Conservation (phyloP, 2,329 filamentous ascomycete species). For the Xylaria sp. region DNA sequence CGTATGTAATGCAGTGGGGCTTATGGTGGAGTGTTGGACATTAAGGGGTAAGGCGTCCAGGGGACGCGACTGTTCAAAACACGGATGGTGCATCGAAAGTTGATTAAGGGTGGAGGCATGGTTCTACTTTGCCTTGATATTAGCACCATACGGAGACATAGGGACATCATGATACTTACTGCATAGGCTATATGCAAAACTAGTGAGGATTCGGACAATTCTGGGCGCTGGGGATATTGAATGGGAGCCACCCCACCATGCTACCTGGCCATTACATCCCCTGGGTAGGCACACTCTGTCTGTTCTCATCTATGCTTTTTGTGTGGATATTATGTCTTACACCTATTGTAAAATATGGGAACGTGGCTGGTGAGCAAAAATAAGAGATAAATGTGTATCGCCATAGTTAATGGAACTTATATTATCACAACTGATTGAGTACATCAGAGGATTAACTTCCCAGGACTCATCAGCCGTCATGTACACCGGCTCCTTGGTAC, state of each 20-base stretch:
- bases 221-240: not conserved
- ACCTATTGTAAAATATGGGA: slow-evolving; percentile 32
- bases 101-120: not conserved
- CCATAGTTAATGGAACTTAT: too few relatives aligned
- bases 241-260: not conserved
- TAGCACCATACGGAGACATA: too few relatives aligned
- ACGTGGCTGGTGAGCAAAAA: slow-evolving; percentile 28
- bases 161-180: slow-evolving; percentile 4
- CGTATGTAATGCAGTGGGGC: not conserved
- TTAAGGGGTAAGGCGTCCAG: slow-evolving; percentile 12
- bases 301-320: slow-evolving; percentile 8
- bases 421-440: too few relatives aligned
- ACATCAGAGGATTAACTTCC: too few relatives aligned
- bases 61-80: not conserved
- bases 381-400: slow-evolving; percentile 29
- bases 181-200: slow-evolving; percentile 12
- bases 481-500: too few relatives aligned
- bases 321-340: slow-evolving; percentile 27
- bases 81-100: not conserved
- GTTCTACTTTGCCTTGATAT: slow-evolving; percentile 1
- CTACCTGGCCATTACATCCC: not conserved
- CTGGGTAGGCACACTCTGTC: not conserved
- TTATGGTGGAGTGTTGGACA: slow-evolving; percentile 11
- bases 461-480: too few relatives aligned
- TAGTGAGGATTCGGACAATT: not conserved